A percentile compares a stretch with the other conserved stretches of the same genome.
These are phyloP conservation scores for Amphirosellinia nigrospora DNA, from an alignment of 495 filamentous ascomycete species.

Conservation along the genomic window DNA sequence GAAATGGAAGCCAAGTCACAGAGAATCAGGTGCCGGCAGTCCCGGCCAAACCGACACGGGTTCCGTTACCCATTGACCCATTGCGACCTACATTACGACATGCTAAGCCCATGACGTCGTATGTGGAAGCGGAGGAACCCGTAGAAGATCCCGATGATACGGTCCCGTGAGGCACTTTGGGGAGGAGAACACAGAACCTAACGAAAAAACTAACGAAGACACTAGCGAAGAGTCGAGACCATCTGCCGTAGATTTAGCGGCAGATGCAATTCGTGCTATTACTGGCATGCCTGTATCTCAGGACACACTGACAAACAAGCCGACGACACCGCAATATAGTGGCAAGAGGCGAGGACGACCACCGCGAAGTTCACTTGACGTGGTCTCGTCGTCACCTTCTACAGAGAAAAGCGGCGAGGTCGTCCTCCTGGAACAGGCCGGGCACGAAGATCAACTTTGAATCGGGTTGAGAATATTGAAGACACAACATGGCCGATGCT, in stretches of 20 bases:
- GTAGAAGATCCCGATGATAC: conserved; percentile 47
- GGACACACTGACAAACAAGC: neutral
- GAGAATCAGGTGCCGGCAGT: neutral
- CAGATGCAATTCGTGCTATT: conserved; percentile 37
- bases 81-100: conserved; percentile 51
- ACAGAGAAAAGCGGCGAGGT: conserved; percentile 35
- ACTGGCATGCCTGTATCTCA: conserved; percentile 4
- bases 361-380: conserved; percentile 33
- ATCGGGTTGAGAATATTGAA: conserved; percentile 28
- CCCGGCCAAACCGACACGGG: conserved; percentile 17
- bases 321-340: conserved; percentile 7
- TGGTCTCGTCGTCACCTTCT: conserved; percentile 16
- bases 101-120: conserved; percentile 51
- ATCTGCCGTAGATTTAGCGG: conserved; percentile 45
- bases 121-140: conserved; percentile 45
- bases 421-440: conserved; percentile 32
- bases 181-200: conserved; percentile 22
- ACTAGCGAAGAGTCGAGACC: conserved; percentile 35
- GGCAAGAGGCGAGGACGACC: conserved; percentile 37
- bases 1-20: conserved; percentile 19
- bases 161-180: conserved; percentile 32
- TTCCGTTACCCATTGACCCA: conserved; percentile 32
- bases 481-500: conserved; percentile 19
- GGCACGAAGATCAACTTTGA: conserved; percentile 33
- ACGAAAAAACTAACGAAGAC: conserved; percentile 23